These are phyloP conservation scores for Lentinula edodes DNA, from an alignment of 768 basidiomycete species.

Conservation along the genomic window DNA sequence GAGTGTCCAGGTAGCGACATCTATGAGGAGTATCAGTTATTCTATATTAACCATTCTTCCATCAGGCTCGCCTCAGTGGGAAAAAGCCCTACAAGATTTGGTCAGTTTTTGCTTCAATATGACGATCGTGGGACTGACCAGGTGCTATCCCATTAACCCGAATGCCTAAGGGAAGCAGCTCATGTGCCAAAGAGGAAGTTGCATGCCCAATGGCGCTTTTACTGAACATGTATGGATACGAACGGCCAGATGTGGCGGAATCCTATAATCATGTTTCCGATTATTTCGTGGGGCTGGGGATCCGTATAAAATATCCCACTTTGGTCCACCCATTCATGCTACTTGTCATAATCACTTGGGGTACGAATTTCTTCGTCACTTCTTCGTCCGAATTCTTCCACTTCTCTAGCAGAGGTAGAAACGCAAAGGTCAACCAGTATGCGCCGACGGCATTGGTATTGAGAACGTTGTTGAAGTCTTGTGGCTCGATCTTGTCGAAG, in stretches of 20 bases:
- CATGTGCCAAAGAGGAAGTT: conserved; percentile 40
- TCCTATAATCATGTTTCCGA: conserved; percentile 20
- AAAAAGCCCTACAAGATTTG: conserved; percentile 22
- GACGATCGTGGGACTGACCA: conserved; percentile 15
- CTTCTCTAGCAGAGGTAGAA: conserved; percentile 45
- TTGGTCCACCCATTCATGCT: conserved; percentile 52
- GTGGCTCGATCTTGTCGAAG: conserved; percentile 31
- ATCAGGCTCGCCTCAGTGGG: conserved; percentile 16
- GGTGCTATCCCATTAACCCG: conserved; percentile 46
- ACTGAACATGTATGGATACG: conserved; percentile 42
- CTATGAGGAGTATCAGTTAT: conserved; percentile 10
- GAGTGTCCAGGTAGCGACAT: conserved; percentile 23
- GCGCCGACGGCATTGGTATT: conserved; percentile 39
- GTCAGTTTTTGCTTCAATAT: not conserved
- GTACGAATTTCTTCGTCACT: conserved; percentile 31
- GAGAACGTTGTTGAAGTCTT: conserved; percentile 29
- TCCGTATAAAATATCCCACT: conserved; percentile 13
- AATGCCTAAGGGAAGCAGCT: conserved; percentile 40
- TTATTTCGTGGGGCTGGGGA: too few relatives aligned
- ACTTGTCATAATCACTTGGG: conserved; percentile 44
- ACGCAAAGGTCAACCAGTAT: conserved; percentile 54
- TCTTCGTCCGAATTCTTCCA: conserved; percentile 29
- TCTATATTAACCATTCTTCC: not conserved
- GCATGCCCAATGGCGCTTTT: conserved; percentile 45
- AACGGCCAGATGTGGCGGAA: conserved; percentile 30